Evolutionary conservation across 192 early-diverging fungal genomes (phyloP).

Genomic region (Backusella morwellensis): DNA sequence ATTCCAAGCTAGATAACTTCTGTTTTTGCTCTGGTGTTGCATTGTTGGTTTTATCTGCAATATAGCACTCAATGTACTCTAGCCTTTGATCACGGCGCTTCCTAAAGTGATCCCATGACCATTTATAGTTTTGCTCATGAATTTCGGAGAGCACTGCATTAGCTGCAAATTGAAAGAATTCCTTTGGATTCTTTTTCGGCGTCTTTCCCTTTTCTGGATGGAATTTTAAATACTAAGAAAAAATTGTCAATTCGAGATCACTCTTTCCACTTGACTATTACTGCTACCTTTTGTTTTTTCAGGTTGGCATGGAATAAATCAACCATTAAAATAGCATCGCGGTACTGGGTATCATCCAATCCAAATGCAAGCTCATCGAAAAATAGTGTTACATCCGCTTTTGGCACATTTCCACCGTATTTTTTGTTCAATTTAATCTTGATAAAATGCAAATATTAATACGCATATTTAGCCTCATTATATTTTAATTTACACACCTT

Average conservation of each 20-base stretch:
- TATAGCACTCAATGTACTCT: slow-evolving; percentile 65
- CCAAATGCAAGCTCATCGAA: slow-evolving; percentile 80
- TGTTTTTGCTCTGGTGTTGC: slow-evolving; percentile 32
- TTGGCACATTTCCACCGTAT: slow-evolving; percentile 24
- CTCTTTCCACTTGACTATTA: slow-evolving; percentile 45
- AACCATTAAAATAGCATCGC: slow-evolving; percentile 62
- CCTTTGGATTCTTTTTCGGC: slow-evolving; percentile 69
- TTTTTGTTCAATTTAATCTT: slow-evolving; percentile 28
- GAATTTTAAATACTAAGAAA: slow-evolving; percentile 61
- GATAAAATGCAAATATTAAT: neutral
- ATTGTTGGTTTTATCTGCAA: slow-evolving; percentile 37
- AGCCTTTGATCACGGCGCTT: slow-evolving; percentile 69
- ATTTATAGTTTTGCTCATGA: slow-evolving; percentile 66
- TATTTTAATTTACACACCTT: slow-evolving; percentile 39
- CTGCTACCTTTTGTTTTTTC: slow-evolving; percentile 28
- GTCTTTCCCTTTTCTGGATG: slow-evolving; percentile 67
- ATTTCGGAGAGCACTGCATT: slow-evolving; percentile 71
- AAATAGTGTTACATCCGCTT: slow-evolving; percentile 55
- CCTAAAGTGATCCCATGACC: slow-evolving; percentile 71
- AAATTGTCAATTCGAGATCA: slow-evolving; percentile 14
- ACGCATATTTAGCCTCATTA: slow-evolving; percentile 28
- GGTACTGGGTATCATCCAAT: slow-evolving; percentile 75
- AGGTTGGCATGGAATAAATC: slow-evolving; percentile 32
- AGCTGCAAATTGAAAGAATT: slow-evolving; percentile 66
- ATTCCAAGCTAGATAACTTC: slow-evolving; percentile 56